phyloP scores from a whole-genome alignment of 208 protist genomes.

The Leishmania guyanensis region DNA sequence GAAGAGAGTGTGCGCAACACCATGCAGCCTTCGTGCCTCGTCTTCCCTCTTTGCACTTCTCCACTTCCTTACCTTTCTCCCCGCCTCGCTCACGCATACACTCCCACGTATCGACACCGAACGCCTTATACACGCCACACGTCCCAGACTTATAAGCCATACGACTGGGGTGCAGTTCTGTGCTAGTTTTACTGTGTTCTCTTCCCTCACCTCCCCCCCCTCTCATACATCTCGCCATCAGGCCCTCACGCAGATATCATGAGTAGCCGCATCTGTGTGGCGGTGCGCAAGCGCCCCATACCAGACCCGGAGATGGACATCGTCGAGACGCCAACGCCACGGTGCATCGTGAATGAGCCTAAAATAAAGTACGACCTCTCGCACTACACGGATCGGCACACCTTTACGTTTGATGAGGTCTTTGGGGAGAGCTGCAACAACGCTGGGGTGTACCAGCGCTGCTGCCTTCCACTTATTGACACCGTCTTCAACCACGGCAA shows the following conservation, averaged over 20 bases:
- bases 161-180: constrained; percentile 1
- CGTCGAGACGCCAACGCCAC: constrained; percentile 72
- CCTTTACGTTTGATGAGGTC: constrained; percentile 96
- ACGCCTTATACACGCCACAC: not conserved
- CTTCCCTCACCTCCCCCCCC: not conserved
- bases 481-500: constrained; percentile 96
- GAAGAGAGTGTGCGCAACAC: not conserved
- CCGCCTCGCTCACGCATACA: not conserved
- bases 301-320: constrained; percentile 79
- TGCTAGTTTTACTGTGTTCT: not conserved
- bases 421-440: constrained; percentile 93
- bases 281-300: constrained; percentile 90
- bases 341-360: constrained; percentile 89
- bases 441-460: constrained; percentile 91
- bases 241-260: constrained; percentile 30
- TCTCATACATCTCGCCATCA: not conserved
- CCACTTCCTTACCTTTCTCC: not conserved
- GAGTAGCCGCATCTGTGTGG: constrained; percentile 88
- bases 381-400: constrained; percentile 96
- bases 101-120: not conserved
- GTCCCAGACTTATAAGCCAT: not conserved
- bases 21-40: not conserved
- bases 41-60: not conserved
- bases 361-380: constrained; percentile 96
- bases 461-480: constrained; percentile 94